Evolutionary conservation across 805 yeast species (phyloP).

Genomic region (Schwanniomyces yamadae): DNA sequence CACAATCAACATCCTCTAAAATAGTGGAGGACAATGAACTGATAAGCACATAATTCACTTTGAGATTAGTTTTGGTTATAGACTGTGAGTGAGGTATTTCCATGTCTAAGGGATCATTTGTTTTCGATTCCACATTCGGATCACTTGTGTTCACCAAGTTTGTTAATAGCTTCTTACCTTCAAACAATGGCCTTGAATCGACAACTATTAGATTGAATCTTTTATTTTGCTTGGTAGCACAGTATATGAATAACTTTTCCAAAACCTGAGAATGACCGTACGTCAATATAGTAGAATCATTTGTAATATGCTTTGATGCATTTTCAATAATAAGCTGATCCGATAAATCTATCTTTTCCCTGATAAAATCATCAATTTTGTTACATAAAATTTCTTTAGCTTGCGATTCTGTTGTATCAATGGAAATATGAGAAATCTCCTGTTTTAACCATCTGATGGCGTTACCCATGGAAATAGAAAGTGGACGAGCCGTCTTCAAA

Average conservation of each 20-base stretch:
- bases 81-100: slow-evolving; percentile 14
- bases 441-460: slow-evolving; percentile 97
- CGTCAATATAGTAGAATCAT: slow-evolving; percentile 78
- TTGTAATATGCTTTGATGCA: slow-evolving; percentile 72
- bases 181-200: slow-evolving; percentile 92
- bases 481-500: slow-evolving; percentile 84
- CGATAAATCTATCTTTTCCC: slow-evolving; percentile 81
- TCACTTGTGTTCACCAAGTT: slow-evolving; percentile 47
- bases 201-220: slow-evolving; percentile 78
- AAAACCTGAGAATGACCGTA: slow-evolving; percentile 88
- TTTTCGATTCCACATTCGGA: slow-evolving; percentile 7
- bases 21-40: slow-evolving; percentile 73
- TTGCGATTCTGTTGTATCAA: slow-evolving; percentile 62
- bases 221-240: slow-evolving; percentile 58
- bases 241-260: slow-evolving; percentile 66
- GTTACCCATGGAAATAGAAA: slow-evolving; percentile 94
- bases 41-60: slow-evolving; percentile 75
- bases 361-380: slow-evolving; percentile 75
- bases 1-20: slow-evolving; percentile 83
- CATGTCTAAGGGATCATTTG: slow-evolving; percentile 14
- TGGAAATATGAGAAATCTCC: slow-evolving; percentile 78
- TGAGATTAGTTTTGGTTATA: slow-evolving; percentile 54
- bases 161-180: slow-evolving; percentile 78
- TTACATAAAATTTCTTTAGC: slow-evolving; percentile 67
- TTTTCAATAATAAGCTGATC: slow-evolving; percentile 78